Conservation (phyloP, 208 protist species). For the Borovskyia barvae region DNA sequence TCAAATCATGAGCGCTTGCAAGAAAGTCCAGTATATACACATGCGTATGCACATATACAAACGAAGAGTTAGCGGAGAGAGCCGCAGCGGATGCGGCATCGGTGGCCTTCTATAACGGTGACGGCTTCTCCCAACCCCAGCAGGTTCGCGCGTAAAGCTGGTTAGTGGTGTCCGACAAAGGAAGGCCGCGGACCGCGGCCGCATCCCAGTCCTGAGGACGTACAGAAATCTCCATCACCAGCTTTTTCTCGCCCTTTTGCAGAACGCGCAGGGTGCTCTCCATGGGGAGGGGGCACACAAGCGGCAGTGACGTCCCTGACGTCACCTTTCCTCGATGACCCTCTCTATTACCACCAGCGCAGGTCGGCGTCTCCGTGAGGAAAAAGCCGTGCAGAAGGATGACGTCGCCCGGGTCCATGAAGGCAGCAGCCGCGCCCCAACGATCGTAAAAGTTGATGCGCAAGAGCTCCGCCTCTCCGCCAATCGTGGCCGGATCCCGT, state of each 20-base stretch:
- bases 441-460: constrained; percentile 69
- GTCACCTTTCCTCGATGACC: background rate
- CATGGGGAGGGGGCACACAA: constrained; percentile 38
- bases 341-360: background rate
- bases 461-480: constrained; percentile 6
- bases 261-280: constrained; percentile 40
- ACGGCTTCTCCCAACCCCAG: background rate
- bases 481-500: background rate
- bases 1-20: no score
- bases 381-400: constrained; percentile 42
- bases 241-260: constrained; percentile 36
- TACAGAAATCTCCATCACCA: constrained; percentile 67
- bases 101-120: no score
- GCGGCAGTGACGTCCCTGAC: constrained; percentile 8
- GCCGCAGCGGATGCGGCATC: no score
- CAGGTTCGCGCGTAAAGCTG: constrained; percentile 11
- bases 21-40: no score
- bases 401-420: constrained; percentile 61
- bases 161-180: constrained; percentile 12
- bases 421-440: constrained; percentile 64
- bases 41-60: no score
- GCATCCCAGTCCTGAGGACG: constrained; percentile 39
- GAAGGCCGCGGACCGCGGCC: constrained; percentile 45
- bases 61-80: no score
- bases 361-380: background rate